Conservation (phyloP, 306 rosid species). For the Quercus robur region DNA sequence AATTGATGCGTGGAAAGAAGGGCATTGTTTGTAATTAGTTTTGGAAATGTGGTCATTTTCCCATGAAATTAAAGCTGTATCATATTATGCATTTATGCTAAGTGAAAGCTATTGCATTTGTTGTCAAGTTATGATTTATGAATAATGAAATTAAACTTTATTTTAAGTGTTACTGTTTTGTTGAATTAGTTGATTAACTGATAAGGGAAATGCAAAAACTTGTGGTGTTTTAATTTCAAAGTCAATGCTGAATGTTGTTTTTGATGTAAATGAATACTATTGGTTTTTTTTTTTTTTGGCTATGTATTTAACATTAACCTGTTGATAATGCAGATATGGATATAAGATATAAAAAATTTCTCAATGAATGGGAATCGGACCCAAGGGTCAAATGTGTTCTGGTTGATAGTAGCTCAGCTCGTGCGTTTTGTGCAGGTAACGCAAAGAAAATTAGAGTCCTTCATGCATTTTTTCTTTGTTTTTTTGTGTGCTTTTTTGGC, state of each 20-base stretch:
- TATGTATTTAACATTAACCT: conserved; percentile 16
- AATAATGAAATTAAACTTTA: neutral
- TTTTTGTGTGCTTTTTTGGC: neutral
- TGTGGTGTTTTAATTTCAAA: neutral
- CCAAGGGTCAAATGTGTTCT: conserved; percentile 84
- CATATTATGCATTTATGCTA: neutral
- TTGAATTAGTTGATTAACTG: neutral
- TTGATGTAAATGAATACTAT: neutral
- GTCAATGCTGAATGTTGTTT: neutral
- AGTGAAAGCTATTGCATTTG: neutral
- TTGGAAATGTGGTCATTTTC: neutral
- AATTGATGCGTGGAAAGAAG: neutral
- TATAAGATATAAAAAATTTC: conserved; percentile 69
- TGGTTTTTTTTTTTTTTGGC: neutral
- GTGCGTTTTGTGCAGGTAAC: conserved; percentile 96
- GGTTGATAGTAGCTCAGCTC: conserved; percentile 82
- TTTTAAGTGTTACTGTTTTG: neutral
- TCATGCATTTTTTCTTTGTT: neutral
- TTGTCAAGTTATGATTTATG: neutral
- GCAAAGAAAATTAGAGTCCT: neutral
- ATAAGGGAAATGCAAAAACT: neutral
- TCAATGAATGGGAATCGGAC: conserved; percentile 91
- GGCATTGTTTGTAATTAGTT: neutral
- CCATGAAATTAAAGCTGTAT: neutral
- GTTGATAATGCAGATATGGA: conserved; percentile 76